These are phyloP conservation scores for Tulasnella sp. DNA, from an alignment of 768 basidiomycete species.

Conservation along the genomic window DNA sequence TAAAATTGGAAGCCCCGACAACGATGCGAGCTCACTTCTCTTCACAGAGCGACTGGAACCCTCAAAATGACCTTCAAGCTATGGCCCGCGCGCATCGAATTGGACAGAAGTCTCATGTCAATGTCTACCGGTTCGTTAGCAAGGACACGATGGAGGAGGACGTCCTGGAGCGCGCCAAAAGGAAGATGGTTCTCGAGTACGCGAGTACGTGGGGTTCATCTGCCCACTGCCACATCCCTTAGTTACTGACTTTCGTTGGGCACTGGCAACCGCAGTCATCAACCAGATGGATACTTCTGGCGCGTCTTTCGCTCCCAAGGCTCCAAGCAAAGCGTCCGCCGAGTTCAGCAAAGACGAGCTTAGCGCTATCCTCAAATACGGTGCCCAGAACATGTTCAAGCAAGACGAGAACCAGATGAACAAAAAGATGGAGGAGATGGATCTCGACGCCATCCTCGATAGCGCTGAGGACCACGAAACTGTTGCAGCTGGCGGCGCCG, in stretches of 20 bases:
- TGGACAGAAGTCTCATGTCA: conserved; percentile 97
- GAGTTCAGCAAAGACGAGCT: conserved; percentile 84
- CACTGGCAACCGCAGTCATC: conserved; percentile 62
- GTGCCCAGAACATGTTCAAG: conserved; percentile 99
- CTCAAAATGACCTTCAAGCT: conserved; percentile 96
- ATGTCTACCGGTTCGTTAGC: conserved; percentile 95
- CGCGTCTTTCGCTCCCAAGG: conserved; percentile 85
- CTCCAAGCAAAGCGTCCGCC: conserved; percentile 70
- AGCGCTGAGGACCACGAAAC: conserved; percentile 98
- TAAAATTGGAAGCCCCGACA: background rate
- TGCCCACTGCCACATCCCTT: background rate
- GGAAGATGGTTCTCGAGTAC: conserved; percentile 99
- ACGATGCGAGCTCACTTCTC: conserved; percentile 5
- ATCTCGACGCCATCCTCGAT: conserved; percentile 95
- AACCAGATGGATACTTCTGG: conserved; percentile 99
- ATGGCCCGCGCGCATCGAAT: conserved; percentile 99
- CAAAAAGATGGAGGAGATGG: conserved; percentile 97
- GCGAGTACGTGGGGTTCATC: conserved; percentile 66
- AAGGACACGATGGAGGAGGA: conserved; percentile 99
- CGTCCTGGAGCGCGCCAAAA: conserved; percentile 93
- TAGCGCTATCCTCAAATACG: conserved; percentile 95
- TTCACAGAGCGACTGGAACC: conserved; percentile 91
- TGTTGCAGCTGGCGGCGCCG: conserved; percentile 70
- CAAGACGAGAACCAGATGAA: conserved; percentile 90
- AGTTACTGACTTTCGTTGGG: conserved; percentile 17